A percentile compares a stretch with the other conserved stretches of the same genome.
phyloP scores from a whole-genome alignment of 2,329 filamentous ascomycete genomes.

The Achaetomium macrosporum region DNA sequence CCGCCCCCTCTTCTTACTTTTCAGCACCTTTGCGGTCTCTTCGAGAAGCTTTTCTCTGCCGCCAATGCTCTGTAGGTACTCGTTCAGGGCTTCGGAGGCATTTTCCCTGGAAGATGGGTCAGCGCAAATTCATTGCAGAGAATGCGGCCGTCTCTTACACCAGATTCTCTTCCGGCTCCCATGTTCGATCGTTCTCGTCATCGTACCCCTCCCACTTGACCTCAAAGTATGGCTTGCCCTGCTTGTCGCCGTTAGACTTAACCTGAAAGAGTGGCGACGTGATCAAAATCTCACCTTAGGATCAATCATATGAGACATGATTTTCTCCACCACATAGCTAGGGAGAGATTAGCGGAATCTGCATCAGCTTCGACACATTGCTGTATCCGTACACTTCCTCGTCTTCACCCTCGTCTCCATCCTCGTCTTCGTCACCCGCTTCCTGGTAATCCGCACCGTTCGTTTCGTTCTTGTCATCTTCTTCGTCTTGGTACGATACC shows the following conservation, averaged over 20 bases:
- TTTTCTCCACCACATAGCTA: slow-evolving; percentile 70
- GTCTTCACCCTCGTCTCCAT: slow-evolving; percentile 28
- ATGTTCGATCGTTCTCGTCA: slow-evolving; percentile 63
- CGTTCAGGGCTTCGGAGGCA: slow-evolving; percentile 54
- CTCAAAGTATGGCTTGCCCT: slow-evolving; percentile 52
- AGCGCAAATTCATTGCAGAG: neutral
- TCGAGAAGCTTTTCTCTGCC: slow-evolving; percentile 53
- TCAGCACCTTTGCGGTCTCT: slow-evolving; percentile 43
- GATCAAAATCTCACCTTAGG: slow-evolving; percentile 38
- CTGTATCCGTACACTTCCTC: slow-evolving; percentile 23
- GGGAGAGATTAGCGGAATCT: neutral
- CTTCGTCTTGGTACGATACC: slow-evolving; percentile 5
- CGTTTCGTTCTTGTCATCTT: slow-evolving; percentile 24
- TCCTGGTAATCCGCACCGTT: slow-evolving; percentile 7
- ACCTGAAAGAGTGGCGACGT: neutral
- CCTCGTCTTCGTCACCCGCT: slow-evolving; percentile 21
- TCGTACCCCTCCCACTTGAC: slow-evolving; percentile 81
- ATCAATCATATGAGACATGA: slow-evolving; percentile 58
- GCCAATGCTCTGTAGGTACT: slow-evolving; percentile 59
- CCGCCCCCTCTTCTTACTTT: slow-evolving; percentile 54
- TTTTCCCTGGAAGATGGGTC: slow-evolving; percentile 41
- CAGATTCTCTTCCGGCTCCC: slow-evolving; percentile 72
- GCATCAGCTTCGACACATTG: neutral
- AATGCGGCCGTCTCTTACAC: slow-evolving; percentile 34
- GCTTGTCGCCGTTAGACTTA: neutral